Percentiles rank a stretch among this genome's conserved stretches.
phyloP scores from a whole-genome alignment of 2,329 filamentous ascomycete species.

The Colletotrichum caudatum region DNA sequence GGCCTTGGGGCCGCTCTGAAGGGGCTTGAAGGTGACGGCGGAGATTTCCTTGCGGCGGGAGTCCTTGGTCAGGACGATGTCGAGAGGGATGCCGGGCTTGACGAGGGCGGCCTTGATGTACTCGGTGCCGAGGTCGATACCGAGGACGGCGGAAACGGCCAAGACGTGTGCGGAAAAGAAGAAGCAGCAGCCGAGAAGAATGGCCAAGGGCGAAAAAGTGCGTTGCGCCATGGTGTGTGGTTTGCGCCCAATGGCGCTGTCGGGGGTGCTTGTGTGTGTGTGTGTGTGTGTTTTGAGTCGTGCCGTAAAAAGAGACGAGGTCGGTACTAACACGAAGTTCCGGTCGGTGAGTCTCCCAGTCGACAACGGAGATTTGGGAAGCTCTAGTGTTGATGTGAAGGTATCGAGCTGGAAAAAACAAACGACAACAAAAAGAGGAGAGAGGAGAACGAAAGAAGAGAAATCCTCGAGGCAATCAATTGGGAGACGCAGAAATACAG shows the following conservation, averaged over 20 bases:
- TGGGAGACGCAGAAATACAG: constrained; percentile 25
- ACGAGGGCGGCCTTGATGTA: constrained; percentile 97
- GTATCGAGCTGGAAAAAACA: not conserved
- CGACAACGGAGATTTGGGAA: constrained; percentile 23
- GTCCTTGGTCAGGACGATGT: constrained; percentile 98
- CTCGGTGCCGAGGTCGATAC: constrained; percentile 94
- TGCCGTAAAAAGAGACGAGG: constrained; percentile 24
- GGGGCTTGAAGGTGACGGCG: constrained; percentile 92
- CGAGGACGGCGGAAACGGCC: constrained; percentile 80
- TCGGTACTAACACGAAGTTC: constrained; percentile 18
- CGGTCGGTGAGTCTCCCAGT: constrained; percentile 34
- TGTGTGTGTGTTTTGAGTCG: not conserved
- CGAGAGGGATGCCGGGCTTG: constrained; percentile 95
- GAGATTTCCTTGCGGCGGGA: constrained; percentile 95
- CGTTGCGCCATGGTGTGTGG: constrained; percentile 49
- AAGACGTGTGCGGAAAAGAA: constrained; percentile 62
- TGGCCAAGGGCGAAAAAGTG: constrained; percentile 52
- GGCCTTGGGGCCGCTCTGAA: constrained; percentile 71
- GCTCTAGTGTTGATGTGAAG: constrained; percentile 5
- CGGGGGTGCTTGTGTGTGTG: not conserved
- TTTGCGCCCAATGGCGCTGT: constrained; percentile 42
- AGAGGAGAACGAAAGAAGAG: constrained; percentile 8
- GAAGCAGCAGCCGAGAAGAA: constrained; percentile 56
- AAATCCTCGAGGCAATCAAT: constrained; percentile 8
- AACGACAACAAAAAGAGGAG: constrained; percentile 17